Percentiles rank a stretch among this genome's conserved stretches.
phyloP scores from a whole-genome alignment of 225 moss, liverwort and hornwort genomes.

The Marchantia polymorpha region DNA sequence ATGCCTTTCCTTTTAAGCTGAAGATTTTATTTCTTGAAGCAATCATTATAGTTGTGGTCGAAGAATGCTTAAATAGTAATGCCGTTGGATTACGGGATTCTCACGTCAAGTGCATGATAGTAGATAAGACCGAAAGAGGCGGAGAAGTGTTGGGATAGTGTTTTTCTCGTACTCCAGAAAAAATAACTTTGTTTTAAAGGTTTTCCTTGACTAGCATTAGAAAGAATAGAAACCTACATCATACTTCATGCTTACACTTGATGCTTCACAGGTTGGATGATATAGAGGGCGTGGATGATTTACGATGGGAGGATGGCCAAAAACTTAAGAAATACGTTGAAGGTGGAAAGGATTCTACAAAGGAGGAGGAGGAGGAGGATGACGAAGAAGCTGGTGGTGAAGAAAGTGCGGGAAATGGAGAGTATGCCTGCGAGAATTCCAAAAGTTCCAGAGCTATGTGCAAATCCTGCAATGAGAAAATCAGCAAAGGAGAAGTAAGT shows the following conservation, averaged over 20 bases:
- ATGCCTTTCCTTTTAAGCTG: not conserved
- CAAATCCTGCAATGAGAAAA: slow-evolving; percentile 87
- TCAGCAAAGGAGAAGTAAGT: slow-evolving; percentile 82
- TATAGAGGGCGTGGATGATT: slow-evolving; percentile 77
- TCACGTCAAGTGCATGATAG: not conserved
- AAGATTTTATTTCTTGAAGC: not conserved
- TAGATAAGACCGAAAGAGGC: not conserved
- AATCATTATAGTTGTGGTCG: too few species aligned
- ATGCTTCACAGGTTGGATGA: slow-evolving; percentile 61
- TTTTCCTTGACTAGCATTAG: not conserved
- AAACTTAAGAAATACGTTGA: slow-evolving; percentile 76
- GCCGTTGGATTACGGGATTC: too few species aligned
- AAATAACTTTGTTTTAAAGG: not conserved
- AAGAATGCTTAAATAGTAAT: too few species aligned
- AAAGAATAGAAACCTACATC: not conserved
- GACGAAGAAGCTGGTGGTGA: slow-evolving; percentile 35
- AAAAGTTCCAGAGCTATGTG: slow-evolving; percentile 87
- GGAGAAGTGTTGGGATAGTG: not conserved
- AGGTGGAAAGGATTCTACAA: slow-evolving; percentile 27
- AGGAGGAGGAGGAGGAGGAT: slow-evolving; percentile 35
- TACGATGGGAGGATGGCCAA: slow-evolving; percentile 94
- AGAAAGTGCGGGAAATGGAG: slow-evolving; percentile 56
- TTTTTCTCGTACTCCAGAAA: not conserved
- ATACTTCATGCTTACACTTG: not conserved
- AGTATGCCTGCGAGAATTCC: slow-evolving; percentile 77